phyloP scores from a whole-genome alignment of 2,329 filamentous ascomycete genomes.

The Chaetomium sp. region DNA sequence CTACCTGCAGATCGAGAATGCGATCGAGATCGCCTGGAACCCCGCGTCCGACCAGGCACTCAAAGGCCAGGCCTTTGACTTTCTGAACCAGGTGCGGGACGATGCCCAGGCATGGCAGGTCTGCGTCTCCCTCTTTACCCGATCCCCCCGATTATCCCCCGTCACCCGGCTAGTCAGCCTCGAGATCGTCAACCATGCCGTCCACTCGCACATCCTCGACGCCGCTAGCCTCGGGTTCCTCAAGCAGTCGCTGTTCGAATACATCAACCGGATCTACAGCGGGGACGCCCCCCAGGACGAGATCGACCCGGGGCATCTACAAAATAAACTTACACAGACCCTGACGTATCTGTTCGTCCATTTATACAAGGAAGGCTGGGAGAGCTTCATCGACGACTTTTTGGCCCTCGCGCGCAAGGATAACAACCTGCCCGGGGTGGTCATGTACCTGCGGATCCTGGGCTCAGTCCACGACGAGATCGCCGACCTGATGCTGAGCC shows the following conservation, averaged over 20 bases:
- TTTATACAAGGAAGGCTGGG: constrained; percentile 81
- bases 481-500: constrained; percentile 79
- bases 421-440: constrained; percentile 72
- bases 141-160: constrained; percentile 68
- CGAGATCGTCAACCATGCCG: constrained; percentile 87
- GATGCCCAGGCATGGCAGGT: constrained; percentile 86
- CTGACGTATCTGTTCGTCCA: constrained; percentile 88
- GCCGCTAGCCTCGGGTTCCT: constrained; percentile 64
- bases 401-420: constrained; percentile 59
- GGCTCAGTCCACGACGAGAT: constrained; percentile 95
- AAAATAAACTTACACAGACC: constrained; percentile 96
- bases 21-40: constrained; percentile 89
- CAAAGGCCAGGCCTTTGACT: constrained; percentile 77
- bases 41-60: constrained; percentile 67
- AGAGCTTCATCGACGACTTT: constrained; percentile 86
- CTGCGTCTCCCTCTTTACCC: constrained; percentile 78
- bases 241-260: constrained; percentile 74
- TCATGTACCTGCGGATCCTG: constrained; percentile 84
- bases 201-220: constrained; percentile 74
- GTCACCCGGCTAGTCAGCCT: constrained; percentile 83
- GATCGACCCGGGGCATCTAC: constrained; percentile 68
- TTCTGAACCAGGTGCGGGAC: constrained; percentile 68
- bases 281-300: constrained; percentile 43
- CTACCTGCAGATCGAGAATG: constrained; percentile 70
- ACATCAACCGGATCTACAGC: constrained; percentile 71